Conservation (phyloP, 345 rosid genomes). For the Arabidopsis thaliana region TAIR10.1 NC_003070.9:20351001-20351500, state of each 20-base stretch:
- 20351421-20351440: slow-evolving; percentile 16
- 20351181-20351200: slow-evolving; percentile 3
- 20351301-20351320: slow-evolving; percentile 84
- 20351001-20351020: not conserved
- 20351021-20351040: not conserved
- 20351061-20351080: not conserved
- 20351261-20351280: slow-evolving; percentile 77
- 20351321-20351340: slow-evolving; percentile 85
- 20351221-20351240: not conserved
- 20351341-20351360: slow-evolving; percentile 97
- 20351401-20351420: not conserved
- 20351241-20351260: slow-evolving; percentile 8
- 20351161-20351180: not conserved
- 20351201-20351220: slow-evolving; percentile 7
- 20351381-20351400: slow-evolving; percentile 19
- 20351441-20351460: slow-evolving; percentile 94
- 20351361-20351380: slow-evolving; percentile 90
- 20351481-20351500: slow-evolving; percentile 93
- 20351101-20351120: not conserved
- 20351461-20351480: slow-evolving; percentile 99
- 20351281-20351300: slow-evolving; percentile 92
- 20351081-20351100: not conserved
- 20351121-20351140: not conserved
- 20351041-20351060: not conserved
- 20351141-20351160: not conserved